Evolutionary conservation across 1,139 yeast species (phyloP), one percentile per base, ranked within the genome.

Genomic region (Saccharomycopsis hybrid): DNA sequence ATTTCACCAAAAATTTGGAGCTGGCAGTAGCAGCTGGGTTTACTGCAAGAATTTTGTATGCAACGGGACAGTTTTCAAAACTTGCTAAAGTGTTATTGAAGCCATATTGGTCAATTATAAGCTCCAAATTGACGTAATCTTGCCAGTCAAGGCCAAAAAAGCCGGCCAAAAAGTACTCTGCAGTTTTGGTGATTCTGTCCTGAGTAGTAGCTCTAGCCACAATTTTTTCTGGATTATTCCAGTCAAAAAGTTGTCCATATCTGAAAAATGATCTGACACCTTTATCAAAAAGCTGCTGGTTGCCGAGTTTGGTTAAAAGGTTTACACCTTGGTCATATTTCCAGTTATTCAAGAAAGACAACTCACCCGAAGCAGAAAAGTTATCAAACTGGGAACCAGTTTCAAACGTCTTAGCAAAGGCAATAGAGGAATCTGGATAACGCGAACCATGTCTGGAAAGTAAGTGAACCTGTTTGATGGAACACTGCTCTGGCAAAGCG

Each of bases 381-480:
- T 61, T 57, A 43, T 57, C 60, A 13, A 37, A 8, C 3, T 60
- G 56, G 43, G 58, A 60, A 35, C 61, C 57, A 49, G 58, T 57
- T 41, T 56, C 55, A 25, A 69, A 43, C 41, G 46, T 44, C 24
- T 31, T 30, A 11, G 38, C 39, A 13, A 36, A 29, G 5, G 11
- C 7, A 24, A 61, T 60, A 32, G 61, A 57, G 13, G 45, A 11
- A 57, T 71, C 63, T 24, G 78, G 76, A 59, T 65, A 76, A 54
- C 80, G 62, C 52, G 74, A 78, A 18, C 80, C 80, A 54, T 76
- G 80, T 60, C 80, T 69, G 36, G 72, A 65, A 46, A 71, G 55
- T 54, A 72, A 62, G 53, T 73, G 78, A 18, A 73, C 76, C 57
- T 73, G 79, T 51, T 70, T 69, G 47, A 74, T 57, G 5, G 65